Evolutionary conservation across 306 rosid species (phyloP).

Genomic region (Quercus berberidifolia): DNA sequence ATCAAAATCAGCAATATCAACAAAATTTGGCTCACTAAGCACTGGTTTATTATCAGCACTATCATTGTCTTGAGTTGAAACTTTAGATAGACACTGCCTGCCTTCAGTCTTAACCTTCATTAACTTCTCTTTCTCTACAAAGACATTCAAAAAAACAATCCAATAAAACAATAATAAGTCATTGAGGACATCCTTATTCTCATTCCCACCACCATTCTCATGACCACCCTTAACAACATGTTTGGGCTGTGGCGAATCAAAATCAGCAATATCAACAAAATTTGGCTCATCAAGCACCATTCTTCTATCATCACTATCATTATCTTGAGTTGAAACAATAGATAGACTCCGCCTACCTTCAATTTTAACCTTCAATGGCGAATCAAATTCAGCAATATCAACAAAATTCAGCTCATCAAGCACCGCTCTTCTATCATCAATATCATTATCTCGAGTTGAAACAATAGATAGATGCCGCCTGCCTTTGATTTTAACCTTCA

Average conservation of each 20-base stretch:
- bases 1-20: constrained; percentile 46
- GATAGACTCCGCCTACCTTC: no score
- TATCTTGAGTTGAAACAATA: no score
- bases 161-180: constrained; percentile 29
- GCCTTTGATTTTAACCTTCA: no score
- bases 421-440: no score
- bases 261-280: constrained; percentile 37
- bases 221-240: constrained; percentile 9
- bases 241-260: constrained; percentile 45
- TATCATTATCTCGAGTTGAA: no score
- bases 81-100: constrained; percentile 77
- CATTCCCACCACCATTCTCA: constrained; percentile 44
- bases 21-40: constrained; percentile 31
- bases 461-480: no score
- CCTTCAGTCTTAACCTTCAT: constrained; percentile 64
- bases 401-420: no score
- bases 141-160: background rate
- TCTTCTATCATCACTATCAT: constrained; percentile 1
- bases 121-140: constrained; percentile 39
- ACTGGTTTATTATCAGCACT: constrained; percentile 6
- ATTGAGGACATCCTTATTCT: constrained; percentile 68
- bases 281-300: constrained; percentile 28
- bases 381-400: no score
- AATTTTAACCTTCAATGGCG: no score
- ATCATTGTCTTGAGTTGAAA: constrained; percentile 31